These are phyloP conservation scores for Geranium incanum DNA, from an alignment of 441 rosid species.

Conservation along the genomic window DNA sequence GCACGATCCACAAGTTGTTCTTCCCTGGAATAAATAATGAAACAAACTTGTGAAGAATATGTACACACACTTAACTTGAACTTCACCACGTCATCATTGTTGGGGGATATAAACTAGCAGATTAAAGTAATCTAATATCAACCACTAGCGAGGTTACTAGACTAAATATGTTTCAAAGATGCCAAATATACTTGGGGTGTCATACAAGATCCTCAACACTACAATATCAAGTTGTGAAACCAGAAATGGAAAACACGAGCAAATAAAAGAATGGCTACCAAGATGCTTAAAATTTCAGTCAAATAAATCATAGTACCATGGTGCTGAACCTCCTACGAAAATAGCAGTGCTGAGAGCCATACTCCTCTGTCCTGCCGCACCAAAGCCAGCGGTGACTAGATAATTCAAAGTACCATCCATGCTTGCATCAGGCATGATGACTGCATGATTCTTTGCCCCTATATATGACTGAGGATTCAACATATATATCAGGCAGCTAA, in stretches of 20 bases:
- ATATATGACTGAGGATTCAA: conserved; percentile 26
- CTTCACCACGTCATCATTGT: conserved; percentile 7
- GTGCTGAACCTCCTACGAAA: conserved; percentile 44
- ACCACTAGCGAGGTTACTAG: not conserved
- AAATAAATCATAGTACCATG: conserved; percentile 35
- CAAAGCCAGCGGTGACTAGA: conserved; percentile 50
- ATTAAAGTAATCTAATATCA: not conserved
- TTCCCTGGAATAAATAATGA: conserved; percentile 27
- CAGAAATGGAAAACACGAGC: not conserved
- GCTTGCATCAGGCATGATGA: conserved; percentile 61
- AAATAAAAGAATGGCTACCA: not conserved
- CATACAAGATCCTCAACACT: not conserved
- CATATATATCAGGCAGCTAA: conserved; percentile 13
- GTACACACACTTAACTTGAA: conserved; percentile 6
- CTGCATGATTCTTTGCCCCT: conserved; percentile 49
- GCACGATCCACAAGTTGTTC: conserved; percentile 29
- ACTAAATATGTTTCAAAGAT: not conserved
- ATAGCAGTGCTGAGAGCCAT: conserved; percentile 41
- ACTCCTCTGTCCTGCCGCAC: conserved; percentile 51
- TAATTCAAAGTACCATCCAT: conserved; percentile 47
- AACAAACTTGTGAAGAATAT: conserved; percentile 8
- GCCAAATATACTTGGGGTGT: not conserved
- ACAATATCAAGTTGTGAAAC: not conserved
- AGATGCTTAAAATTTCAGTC: conserved; percentile 3
- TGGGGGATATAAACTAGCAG: not conserved